Evolutionary conservation across 202 grass and related monocot species (phyloP).

Genomic region (Tripidium arundinaceum): DNA sequence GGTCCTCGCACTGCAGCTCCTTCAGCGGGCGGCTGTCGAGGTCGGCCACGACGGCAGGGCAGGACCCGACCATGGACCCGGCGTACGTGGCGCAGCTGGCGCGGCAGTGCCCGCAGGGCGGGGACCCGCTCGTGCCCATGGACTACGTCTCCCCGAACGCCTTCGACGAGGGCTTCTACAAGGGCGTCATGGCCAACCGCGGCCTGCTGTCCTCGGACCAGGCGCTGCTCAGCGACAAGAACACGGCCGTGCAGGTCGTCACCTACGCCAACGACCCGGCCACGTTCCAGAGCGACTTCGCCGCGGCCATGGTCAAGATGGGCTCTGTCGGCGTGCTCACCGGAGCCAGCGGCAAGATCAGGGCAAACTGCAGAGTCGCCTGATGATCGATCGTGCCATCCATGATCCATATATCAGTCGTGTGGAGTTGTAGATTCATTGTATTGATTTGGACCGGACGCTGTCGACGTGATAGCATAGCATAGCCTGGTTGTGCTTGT

Average conservation of each 20-base stretch:
- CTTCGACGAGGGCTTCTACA: slow-evolving; percentile 68
- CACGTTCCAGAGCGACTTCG: slow-evolving; percentile 64
- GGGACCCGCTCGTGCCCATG: slow-evolving; percentile 47
- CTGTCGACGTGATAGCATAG: background rate
- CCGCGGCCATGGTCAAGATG: slow-evolving; percentile 68
- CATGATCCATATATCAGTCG: no score
- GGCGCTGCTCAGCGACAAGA: slow-evolving; percentile 45
- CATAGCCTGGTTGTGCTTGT: slow-evolving; percentile 17
- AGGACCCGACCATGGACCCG: slow-evolving; percentile 69
- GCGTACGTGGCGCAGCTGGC: slow-evolving; percentile 48
- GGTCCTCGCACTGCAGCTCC: slow-evolving; percentile 71
- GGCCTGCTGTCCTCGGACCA: slow-evolving; percentile 74
- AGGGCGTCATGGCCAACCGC: slow-evolving; percentile 49
- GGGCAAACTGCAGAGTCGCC: slow-evolving; percentile 52
- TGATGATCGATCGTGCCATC: slow-evolving; percentile 38
- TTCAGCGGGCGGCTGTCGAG: slow-evolving; percentile 61
- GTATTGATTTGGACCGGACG: background rate
- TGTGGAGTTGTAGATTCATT: background rate
- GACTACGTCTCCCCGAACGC: slow-evolving; percentile 57
- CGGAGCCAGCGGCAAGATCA: slow-evolving; percentile 51
- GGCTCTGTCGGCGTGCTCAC: slow-evolving; percentile 57
- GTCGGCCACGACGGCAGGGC: slow-evolving; percentile 22
- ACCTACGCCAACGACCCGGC: slow-evolving; percentile 47
- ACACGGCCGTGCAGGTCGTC: slow-evolving; percentile 52
- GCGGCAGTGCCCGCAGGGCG: slow-evolving; percentile 49